Base-by-base conservation (phyloP, 192 early-diverging fungal genomes). In the Coemansia sp. region DNA sequence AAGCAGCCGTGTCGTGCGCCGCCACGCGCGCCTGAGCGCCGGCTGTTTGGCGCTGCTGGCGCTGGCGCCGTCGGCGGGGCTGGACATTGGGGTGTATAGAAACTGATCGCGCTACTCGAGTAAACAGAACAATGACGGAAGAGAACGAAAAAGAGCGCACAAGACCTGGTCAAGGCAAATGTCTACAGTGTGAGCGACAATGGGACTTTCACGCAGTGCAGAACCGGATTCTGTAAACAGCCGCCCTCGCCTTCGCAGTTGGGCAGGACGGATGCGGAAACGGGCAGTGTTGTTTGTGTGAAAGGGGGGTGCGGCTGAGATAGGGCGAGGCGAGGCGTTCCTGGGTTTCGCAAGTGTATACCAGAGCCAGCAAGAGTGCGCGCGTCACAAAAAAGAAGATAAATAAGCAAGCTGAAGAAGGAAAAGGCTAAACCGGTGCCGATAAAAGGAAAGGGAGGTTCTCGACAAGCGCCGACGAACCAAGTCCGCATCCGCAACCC, bases 11-110 rank as follows among this genome's bases (percentile, higher is more conserved):
- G 43, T 39, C 14, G 55, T 46, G 50, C 55, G 50, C 46, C 53
- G 58, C 15, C 55, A 42, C 6, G 46, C 21, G 28, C 65, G 65
- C 53, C 56, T 55, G 53, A 42, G 40, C 52, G 44, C 30, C 1
- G 65, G 53, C 39, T 27, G 39, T 34, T 39, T 50, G 29, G 41
- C 35, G 35, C 49, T 55, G 43, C 50, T 46, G 42, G 10, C 30
- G 43, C 48, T 50, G 19, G 39, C 45, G 21, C 43, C 34, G 34
- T 42, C 55, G n/a, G 40, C 21, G 31, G 29, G 35, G 22, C 50
- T 36, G 35, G 34, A 35, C 50, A 52, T 52, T 9, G 2, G 50
- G 12, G 19, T 0, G 7, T 49, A 49, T 49, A 49, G 47, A 44
- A 44, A 23, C 29, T 22, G 50, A 52, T 39, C 50, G n/a, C 36